A percentile compares a stretch with the other conserved stretches of the same genome.
These are phyloP conservation scores for Cadophora malorum DNA, from an alignment of 2,329 filamentous ascomycete species.

Conservation along the genomic window DNA sequence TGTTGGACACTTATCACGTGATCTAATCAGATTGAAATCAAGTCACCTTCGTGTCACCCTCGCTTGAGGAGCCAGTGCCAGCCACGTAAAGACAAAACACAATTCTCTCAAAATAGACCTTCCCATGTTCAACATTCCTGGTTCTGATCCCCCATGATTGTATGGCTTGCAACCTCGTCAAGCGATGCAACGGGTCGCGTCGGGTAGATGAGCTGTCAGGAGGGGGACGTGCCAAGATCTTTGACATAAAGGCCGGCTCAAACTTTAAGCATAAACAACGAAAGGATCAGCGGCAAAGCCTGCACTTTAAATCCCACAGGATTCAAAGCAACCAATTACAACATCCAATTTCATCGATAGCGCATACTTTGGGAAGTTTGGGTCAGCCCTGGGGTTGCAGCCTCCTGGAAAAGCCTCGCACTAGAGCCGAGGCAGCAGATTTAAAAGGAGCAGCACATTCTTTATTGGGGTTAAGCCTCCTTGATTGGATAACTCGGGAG, in stretches of 20 bases:
- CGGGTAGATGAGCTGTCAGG: neutral
- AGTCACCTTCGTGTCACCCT: too few species aligned
- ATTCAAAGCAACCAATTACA: neutral
- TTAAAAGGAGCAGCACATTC: neutral
- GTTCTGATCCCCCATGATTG: neutral
- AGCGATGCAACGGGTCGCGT: neutral
- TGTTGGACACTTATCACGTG: too few species aligned
- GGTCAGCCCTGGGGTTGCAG: neutral
- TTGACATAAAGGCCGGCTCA: conserved; percentile 3
- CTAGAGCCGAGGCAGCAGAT: neutral
- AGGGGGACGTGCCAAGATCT: neutral
- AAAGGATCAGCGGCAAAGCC: neutral
- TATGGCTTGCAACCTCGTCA: neutral
- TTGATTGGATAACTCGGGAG: neutral
- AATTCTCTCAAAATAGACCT: conserved; percentile 1
- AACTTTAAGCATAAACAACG: conserved; percentile 8
- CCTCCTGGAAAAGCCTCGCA: conserved; percentile 2
- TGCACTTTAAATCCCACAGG: neutral
- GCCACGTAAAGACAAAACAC: too few species aligned
- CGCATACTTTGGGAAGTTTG: neutral
- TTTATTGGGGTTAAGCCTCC: neutral
- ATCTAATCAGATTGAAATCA: too few species aligned
- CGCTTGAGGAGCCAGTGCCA: too few species aligned
- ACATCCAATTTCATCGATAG: too few species aligned
- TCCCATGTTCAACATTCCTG: neutral